These are phyloP conservation scores for Cordyceps cateniannulata DNA, from an alignment of 2,329 filamentous ascomycete species.

Conservation along the genomic window DNA sequence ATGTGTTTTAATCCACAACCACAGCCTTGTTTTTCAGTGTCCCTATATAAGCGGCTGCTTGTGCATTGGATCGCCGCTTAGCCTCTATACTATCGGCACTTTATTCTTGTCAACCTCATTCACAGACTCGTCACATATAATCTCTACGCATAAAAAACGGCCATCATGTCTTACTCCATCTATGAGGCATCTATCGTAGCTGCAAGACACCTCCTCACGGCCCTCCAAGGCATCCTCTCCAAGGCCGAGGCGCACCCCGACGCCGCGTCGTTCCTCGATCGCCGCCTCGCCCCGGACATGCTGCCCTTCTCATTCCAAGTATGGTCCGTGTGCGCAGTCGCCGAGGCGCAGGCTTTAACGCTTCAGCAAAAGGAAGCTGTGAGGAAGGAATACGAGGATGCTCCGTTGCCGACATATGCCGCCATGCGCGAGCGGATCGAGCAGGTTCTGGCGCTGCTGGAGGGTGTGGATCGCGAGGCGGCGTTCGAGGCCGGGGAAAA, in stretches of 20 bases:
- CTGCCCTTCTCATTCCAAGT: constrained; percentile 24
- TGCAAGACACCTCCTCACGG: constrained; percentile 17
- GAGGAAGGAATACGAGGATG: not conserved
- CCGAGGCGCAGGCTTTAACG: constrained; percentile 1
- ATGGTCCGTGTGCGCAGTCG: constrained; percentile 16
- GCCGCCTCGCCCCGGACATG: constrained; percentile 25
- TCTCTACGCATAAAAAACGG: not conserved
- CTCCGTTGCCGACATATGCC: constrained; percentile 25
- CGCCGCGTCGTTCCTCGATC: constrained; percentile 14
- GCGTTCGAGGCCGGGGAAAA: constrained; percentile 24
- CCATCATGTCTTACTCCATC: constrained; percentile 19
- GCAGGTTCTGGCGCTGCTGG: not conserved
- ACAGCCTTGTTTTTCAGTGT: not conserved
- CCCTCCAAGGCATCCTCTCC: constrained; percentile 19
- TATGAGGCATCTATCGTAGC: constrained; percentile 23
- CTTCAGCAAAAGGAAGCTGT: not conserved
- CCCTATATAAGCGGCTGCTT: not conserved
- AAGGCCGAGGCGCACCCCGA: constrained; percentile 21
- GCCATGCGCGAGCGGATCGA: constrained; percentile 29
- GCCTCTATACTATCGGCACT: too few species aligned
- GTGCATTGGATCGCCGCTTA: not conserved
- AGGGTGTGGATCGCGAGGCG: constrained; percentile 17
- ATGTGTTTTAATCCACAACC: too few species aligned
- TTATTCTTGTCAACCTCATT: not conserved
- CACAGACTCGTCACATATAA: not conserved